A percentile compares a stretch with the other conserved stretches of the same genome.
phyloP scores from a whole-genome alignment of 2,329 filamentous ascomycete species.

The Aspergillus uvarum region DNA sequence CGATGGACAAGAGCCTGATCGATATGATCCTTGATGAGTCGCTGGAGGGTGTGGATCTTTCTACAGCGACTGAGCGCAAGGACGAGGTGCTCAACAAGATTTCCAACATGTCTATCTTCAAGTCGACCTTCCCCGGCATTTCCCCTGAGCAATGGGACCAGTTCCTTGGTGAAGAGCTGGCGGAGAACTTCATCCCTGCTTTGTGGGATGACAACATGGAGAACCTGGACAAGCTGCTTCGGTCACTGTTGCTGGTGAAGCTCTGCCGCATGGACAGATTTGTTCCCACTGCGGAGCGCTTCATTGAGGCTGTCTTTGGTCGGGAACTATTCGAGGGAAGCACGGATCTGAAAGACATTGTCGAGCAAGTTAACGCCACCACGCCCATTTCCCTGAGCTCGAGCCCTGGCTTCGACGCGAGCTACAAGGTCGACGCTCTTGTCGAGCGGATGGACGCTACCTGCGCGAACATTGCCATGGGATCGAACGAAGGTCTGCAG shows the following conservation, averaged over 20 bases:
- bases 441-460: constrained; percentile 78
- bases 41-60: constrained; percentile 75
- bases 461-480: constrained; percentile 98
- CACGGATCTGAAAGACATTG: constrained; percentile 81
- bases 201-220: constrained; percentile 68
- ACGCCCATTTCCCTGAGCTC: constrained; percentile 90
- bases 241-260: constrained; percentile 87
- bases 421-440: constrained; percentile 96
- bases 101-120: constrained; percentile 69
- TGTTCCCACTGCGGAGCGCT: constrained; percentile 87
- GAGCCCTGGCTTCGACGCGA: constrained; percentile 94
- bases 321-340: constrained; percentile 76
- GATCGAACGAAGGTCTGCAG: constrained; percentile 88
- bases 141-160: constrained; percentile 68
- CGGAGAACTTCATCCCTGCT: constrained; percentile 77
- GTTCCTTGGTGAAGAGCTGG: constrained; percentile 82
- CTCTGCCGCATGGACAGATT: constrained; percentile 94
- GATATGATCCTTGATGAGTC: constrained; percentile 80
- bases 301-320: constrained; percentile 83
- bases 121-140: constrained; percentile 66
- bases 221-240: constrained; percentile 71
- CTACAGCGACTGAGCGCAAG: constrained; percentile 62
- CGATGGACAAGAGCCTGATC: constrained; percentile 87
- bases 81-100: constrained; percentile 69
- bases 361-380: constrained; percentile 77